A percentile compares a stretch with the other conserved stretches of the same genome.
Evolutionary conservation across 1,284 basidiomycete genomes (phyloP).

Genomic region (Moesziomyces parantarcticus): DNA sequence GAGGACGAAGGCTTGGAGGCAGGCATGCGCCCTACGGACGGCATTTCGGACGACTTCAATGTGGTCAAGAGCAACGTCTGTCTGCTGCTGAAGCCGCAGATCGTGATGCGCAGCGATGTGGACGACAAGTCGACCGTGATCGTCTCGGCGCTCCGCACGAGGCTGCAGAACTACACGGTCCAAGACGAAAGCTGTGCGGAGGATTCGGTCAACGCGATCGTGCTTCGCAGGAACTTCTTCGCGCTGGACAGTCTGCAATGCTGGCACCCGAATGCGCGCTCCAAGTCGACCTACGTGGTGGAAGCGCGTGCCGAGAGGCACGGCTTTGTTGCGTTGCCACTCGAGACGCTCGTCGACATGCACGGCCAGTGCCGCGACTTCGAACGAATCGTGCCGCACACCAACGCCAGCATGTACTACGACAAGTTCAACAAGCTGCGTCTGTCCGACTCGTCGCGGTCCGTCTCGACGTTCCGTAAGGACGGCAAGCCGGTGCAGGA

Average conservation of each 20-base stretch:
- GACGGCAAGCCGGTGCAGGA: slow-evolving; percentile 69
- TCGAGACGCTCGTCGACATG: slow-evolving; percentile 75
- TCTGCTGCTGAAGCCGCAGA: slow-evolving; percentile 88
- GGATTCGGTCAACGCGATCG: slow-evolving; percentile 84
- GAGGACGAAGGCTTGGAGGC: slow-evolving; percentile 6
- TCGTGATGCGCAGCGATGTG: slow-evolving; percentile 79
- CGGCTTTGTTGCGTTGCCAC: slow-evolving; percentile 75
- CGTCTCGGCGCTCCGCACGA: slow-evolving; percentile 83
- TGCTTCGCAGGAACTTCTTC: slow-evolving; percentile 85
- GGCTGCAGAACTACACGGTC: slow-evolving; percentile 82
- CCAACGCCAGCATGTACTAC: slow-evolving; percentile 84
- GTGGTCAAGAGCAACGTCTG: slow-evolving; percentile 78
- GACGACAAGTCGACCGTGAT: slow-evolving; percentile 77
- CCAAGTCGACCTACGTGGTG: slow-evolving; percentile 66
- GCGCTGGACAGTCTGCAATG: slow-evolving; percentile 83
- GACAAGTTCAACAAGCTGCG: slow-evolving; percentile 85
- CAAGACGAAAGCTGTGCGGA: slow-evolving; percentile 82
- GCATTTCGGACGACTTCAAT: slow-evolving; percentile 69
- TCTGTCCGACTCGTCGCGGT: slow-evolving; percentile 78
- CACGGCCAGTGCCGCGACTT: slow-evolving; percentile 49
- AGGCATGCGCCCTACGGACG: slow-evolving; percentile 45
- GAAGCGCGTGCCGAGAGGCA: slow-evolving; percentile 61
- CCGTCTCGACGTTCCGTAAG: slow-evolving; percentile 65
- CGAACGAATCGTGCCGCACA: slow-evolving; percentile 88
- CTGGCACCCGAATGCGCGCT: slow-evolving; percentile 77